A percentile compares a stretch with the other conserved stretches of the same genome.
phyloP scores from a whole-genome alignment of 2,329 filamentous ascomycete species.

The Ophiostoma novo-ulmi region DNA sequence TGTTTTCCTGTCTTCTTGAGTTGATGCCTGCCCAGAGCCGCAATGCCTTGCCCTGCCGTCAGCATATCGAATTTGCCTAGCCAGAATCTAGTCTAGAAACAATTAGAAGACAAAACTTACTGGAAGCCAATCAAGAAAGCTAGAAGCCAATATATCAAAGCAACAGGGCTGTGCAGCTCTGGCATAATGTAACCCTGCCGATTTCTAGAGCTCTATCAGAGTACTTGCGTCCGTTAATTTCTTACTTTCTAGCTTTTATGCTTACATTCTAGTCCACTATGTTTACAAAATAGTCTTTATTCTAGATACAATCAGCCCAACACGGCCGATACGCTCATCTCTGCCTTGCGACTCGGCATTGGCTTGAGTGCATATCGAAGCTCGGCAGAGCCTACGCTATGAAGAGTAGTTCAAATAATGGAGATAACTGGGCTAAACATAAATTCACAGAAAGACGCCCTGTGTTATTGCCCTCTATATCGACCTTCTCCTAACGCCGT shows the following conservation, averaged over 20 bases:
- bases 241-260: background rate
- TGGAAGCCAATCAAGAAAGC: background rate
- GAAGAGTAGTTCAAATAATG: no score
- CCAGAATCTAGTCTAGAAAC: background rate
- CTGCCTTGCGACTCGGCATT: constrained; percentile 3
- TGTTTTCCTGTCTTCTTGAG: background rate
- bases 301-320: background rate
- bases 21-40: background rate
- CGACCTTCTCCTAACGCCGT: background rate
- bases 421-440: background rate
- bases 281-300: background rate
- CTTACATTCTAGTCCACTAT: background rate
- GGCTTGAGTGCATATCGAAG: background rate
- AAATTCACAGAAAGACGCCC: background rate
- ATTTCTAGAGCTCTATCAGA: background rate
- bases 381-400: background rate
- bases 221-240: background rate
- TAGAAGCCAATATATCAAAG: background rate
- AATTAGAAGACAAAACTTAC: background rate
- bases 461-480: background rate
- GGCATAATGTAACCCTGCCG: background rate
- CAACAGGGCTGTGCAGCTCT: background rate
- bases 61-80: background rate
- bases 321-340: background rate
- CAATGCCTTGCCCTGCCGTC: background rate